These are phyloP conservation scores for Neonectria ditissima DNA, from an alignment of 2,329 filamentous ascomycete genomes.

Conservation along the genomic window DNA sequence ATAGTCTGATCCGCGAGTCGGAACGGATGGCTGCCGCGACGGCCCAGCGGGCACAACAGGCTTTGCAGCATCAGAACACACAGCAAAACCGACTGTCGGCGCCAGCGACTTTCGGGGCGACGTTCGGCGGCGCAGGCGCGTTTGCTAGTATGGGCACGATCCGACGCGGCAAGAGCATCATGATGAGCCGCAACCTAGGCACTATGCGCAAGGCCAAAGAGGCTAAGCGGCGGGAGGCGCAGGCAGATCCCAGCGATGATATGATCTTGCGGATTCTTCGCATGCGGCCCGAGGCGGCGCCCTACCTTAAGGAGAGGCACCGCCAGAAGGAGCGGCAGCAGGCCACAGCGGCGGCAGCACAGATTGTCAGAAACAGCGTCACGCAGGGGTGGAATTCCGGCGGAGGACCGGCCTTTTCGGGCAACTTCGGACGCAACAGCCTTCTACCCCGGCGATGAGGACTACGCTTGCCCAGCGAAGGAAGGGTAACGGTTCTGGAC, in stretches of 20 bases:
- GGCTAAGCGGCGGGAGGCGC: conserved; percentile 93
- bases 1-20: conserved; percentile 92
- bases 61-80: conserved; percentile 63
- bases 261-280: conserved; percentile 96
- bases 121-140: conserved; percentile 49
- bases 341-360: conserved; percentile 88
- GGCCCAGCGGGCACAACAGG: conserved; percentile 78
- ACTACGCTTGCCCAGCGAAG: neutral
- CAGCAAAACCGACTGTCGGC: conserved; percentile 76
- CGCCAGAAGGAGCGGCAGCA: conserved; percentile 94
- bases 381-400: conserved; percentile 65
- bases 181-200: conserved; percentile 93
- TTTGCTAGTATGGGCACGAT: conserved; percentile 78
- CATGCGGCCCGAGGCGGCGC: conserved; percentile 91
- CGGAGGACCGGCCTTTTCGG: conserved; percentile 45
- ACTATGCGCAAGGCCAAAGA: conserved; percentile 97
- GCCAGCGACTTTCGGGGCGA: conserved; percentile 61
- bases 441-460: conserved; percentile 61
- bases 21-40: conserved; percentile 95
- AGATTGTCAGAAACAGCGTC: conserved; percentile 94
- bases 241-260: conserved; percentile 96
- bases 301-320: conserved; percentile 90
- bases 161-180: conserved; percentile 80
- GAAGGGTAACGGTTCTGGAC: neutral
- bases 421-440: conserved; percentile 59